Percentiles rank a stretch among this genome's conserved stretches.
These are phyloP conservation scores for Lactarius vividus DNA, from an alignment of 768 basidiomycete genomes.

Conservation along the genomic window DNA sequence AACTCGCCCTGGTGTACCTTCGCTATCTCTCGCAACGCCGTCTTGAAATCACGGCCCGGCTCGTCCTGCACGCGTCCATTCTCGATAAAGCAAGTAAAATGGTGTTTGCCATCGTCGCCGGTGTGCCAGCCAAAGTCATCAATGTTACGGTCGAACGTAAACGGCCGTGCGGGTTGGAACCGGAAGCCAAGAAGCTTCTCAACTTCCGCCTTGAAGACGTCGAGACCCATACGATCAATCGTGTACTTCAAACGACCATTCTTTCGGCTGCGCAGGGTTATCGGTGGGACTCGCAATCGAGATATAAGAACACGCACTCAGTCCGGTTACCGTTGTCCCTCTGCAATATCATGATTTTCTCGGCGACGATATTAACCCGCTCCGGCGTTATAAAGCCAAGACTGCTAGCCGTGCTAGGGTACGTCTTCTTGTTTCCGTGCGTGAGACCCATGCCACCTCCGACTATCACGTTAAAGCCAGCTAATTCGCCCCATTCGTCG, in stretches of 20 bases:
- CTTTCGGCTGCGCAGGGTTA: conserved; percentile 39
- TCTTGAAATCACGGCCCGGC: conserved; percentile 89
- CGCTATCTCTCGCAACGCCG: conserved; percentile 88
- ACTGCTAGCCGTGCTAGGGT: conserved; percentile 82
- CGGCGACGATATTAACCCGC: conserved; percentile 82
- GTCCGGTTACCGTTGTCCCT: conserved; percentile 92
- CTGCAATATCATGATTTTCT: conserved; percentile 91
- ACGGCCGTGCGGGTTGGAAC: conserved; percentile 71
- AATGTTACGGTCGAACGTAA: conserved; percentile 81
- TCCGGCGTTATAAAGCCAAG: conserved; percentile 92
- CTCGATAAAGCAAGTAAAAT: conserved; percentile 94
- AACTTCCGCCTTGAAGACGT: conserved; percentile 82
- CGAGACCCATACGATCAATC: conserved; percentile 91
- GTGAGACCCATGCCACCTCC: conserved; percentile 99
- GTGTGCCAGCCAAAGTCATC: conserved; percentile 95
- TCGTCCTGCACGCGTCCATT: conserved; percentile 98
- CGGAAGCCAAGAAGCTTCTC: conserved; percentile 83
- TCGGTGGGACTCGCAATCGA: not conserved
- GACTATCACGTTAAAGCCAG: conserved; percentile 89
- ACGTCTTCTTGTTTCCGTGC: conserved; percentile 98
- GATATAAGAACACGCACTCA: conserved; percentile 55
- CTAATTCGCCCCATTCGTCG: conserved; percentile 66
- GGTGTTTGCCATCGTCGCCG: conserved; percentile 85
- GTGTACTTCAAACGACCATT: conserved; percentile 96
- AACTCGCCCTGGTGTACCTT: conserved; percentile 92